These are phyloP conservation scores for Sutorius australiensis DNA, from an alignment of 768 basidiomycete species.

Conservation along the genomic window DNA sequence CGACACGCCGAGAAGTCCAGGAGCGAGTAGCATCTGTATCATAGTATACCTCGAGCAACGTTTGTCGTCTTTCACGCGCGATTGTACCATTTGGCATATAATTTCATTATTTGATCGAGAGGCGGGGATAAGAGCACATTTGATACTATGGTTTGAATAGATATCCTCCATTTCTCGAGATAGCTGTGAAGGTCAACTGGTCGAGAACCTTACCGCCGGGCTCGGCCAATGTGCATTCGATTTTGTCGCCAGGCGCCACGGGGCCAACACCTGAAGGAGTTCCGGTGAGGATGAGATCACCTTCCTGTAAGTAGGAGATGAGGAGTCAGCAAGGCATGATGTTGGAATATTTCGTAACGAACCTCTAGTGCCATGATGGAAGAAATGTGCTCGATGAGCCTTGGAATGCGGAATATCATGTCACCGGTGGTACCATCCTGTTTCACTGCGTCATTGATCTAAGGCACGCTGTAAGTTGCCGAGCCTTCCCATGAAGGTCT, in stretches of 20 bases:
- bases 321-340: neutral
- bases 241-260: conserved; percentile 66
- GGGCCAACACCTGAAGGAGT: conserved; percentile 91
- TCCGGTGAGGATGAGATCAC: conserved; percentile 87
- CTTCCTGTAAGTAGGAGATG: conserved; percentile 52
- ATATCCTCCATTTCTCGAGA: conserved; percentile 69
- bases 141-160: conserved; percentile 37
- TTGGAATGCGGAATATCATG: conserved; percentile 91
- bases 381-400: conserved; percentile 85
- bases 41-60: conserved; percentile 18
- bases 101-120: conserved; percentile 5
- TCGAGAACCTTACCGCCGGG: conserved; percentile 52
- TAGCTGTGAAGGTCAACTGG: conserved; percentile 60
- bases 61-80: conserved; percentile 2
- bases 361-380: conserved; percentile 98
- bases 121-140: neutral
- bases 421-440: conserved; percentile 83
- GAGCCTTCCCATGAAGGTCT: neutral
- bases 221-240: conserved; percentile 70
- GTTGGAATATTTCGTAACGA: conserved; percentile 8
- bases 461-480: neutral
- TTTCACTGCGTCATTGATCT: conserved; percentile 82
- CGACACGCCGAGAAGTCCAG: neutral
- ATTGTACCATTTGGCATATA: conserved; percentile 17
- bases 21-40: conserved; percentile 3